These are phyloP conservation scores for Apiospora malaysiana DNA, from an alignment of 2,329 filamentous ascomycete species.

Conservation along the genomic window DNA sequence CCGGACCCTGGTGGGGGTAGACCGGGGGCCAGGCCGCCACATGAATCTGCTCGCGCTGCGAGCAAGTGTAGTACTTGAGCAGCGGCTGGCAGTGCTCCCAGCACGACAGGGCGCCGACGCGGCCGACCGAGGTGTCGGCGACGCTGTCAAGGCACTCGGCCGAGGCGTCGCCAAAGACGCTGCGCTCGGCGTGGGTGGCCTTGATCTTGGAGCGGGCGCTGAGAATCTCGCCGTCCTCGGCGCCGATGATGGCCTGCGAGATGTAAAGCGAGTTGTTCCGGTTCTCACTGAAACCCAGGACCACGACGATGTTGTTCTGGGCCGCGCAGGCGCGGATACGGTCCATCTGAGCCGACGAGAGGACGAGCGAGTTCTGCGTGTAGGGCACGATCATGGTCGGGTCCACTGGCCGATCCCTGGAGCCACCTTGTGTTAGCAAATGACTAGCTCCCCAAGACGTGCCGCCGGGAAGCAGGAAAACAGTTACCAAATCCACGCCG, in stretches of 20 bases:
- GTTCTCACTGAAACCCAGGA: conserved; percentile 51
- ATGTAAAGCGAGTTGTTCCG: conserved; percentile 49
- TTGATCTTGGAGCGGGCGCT: conserved; percentile 56
- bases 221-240: conserved; percentile 44
- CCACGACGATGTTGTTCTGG: conserved; percentile 46
- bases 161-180: conserved; percentile 54
- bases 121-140: conserved; percentile 30
- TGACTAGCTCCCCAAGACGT: too few species aligned
- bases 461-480: too few species aligned
- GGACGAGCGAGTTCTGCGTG: conserved; percentile 39
- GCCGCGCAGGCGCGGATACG: conserved; percentile 41
- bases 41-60: conserved; percentile 53
- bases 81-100: conserved; percentile 59
- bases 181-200: conserved; percentile 58
- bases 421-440: too few species aligned
- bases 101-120: conserved; percentile 52
- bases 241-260: conserved; percentile 50
- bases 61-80: conserved; percentile 52
- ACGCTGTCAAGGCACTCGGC: conserved; percentile 48
- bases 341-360: conserved; percentile 44
- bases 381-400: conserved; percentile 38
- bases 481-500: conserved; percentile 31
- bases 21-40: conserved; percentile 54
- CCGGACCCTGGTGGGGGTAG: conserved; percentile 27
- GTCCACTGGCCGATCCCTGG: conserved; percentile 42